phyloP scores from a whole-genome alignment of 2,329 filamentous ascomycete species.

The Elsinoe fawcettii region DNA sequence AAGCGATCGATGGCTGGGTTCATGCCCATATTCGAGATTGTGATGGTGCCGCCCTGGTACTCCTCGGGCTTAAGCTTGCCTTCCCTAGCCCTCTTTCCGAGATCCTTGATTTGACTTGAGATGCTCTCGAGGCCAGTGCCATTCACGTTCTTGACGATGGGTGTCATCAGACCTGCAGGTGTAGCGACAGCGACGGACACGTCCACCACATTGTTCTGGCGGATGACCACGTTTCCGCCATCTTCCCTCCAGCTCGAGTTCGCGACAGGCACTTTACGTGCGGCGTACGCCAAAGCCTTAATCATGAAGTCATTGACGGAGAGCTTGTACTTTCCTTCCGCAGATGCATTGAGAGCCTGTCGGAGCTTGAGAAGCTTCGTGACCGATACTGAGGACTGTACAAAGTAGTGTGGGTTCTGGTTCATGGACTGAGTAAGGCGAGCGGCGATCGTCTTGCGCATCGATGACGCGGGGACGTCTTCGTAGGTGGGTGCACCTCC shows the following conservation, averaged over 20 bases:
- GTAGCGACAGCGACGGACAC: constrained; percentile 94
- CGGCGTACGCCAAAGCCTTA: constrained; percentile 85
- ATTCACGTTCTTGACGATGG: constrained; percentile 87
- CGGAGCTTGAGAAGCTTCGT: constrained; percentile 94
- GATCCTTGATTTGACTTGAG: constrained; percentile 84
- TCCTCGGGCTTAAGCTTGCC: constrained; percentile 99
- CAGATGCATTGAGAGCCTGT: constrained; percentile 78
- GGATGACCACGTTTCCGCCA: constrained; percentile 70
- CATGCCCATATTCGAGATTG: constrained; percentile 99
- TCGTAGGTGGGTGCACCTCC: constrained; percentile 61
- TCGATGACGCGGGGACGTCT: constrained; percentile 76
- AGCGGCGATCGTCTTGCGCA: constrained; percentile 96
- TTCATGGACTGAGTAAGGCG: constrained; percentile 82
- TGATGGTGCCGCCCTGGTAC: constrained; percentile 98
- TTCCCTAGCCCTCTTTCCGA: constrained; percentile 90
- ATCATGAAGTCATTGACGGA: constrained; percentile 99
- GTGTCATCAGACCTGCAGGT: constrained; percentile 88
- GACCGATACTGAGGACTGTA: constrained; percentile 83
- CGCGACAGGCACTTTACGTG: constrained; percentile 86
- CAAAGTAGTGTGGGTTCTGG: constrained; percentile 98
- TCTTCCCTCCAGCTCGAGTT: constrained; percentile 88
- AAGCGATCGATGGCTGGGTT: constrained; percentile 93
- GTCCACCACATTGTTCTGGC: constrained; percentile 87
- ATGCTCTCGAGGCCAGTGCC: constrained; percentile 80
- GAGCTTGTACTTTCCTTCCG: constrained; percentile 94